These are phyloP conservation scores for Xanthoparmelia taractica DNA, from an alignment of 495 filamentous ascomycete species.

Conservation along the genomic window DNA sequence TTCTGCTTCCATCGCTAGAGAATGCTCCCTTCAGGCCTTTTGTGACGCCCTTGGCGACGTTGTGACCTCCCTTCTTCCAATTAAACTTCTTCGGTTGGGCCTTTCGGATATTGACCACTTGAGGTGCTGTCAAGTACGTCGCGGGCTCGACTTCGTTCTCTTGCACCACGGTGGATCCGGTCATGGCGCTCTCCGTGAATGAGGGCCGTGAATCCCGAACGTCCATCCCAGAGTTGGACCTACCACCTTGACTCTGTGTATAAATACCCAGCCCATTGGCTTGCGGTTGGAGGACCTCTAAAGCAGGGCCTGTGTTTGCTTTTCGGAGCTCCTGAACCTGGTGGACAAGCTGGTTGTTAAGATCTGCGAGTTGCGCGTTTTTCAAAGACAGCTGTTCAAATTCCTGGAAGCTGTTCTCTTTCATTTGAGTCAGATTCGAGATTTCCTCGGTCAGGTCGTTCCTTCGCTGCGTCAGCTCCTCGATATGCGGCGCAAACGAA, in stretches of 20 bases:
- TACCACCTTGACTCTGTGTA: conserved; percentile 59
- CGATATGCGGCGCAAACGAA: conserved; percentile 65
- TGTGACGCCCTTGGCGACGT: conserved; percentile 83
- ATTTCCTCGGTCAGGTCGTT: conserved; percentile 78
- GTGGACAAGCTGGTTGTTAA: conserved; percentile 91
- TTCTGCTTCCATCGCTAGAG: conserved; percentile 39
- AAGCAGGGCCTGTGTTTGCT: conserved; percentile 53
- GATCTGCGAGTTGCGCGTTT: conserved; percentile 85
- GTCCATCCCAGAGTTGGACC: conserved; percentile 61
- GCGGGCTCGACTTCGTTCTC: conserved; percentile 60
- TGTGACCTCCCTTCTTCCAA: conserved; percentile 95
- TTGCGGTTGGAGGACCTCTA: conserved; percentile 42
- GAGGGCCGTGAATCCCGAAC: conserved; percentile 40
- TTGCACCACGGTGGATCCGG: conserved; percentile 50
- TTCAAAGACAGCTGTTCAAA: conserved; percentile 89
- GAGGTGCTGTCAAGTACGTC: conserved; percentile 66
- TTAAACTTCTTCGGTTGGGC: conserved; percentile 91
- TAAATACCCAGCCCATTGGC: conserved; percentile 83
- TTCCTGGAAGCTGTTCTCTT: conserved; percentile 87
- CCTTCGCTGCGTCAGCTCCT: conserved; percentile 74
- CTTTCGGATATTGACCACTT: conserved; percentile 87
- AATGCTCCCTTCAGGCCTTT: conserved; percentile 86
- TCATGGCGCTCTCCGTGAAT: conserved; percentile 41
- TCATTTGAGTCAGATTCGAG: conserved; percentile 64
- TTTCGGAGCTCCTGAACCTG: conserved; percentile 92